Base-by-base conservation (phyloP, 148 eudicot genomes). In the Chenopodium quinoa region DNA sequence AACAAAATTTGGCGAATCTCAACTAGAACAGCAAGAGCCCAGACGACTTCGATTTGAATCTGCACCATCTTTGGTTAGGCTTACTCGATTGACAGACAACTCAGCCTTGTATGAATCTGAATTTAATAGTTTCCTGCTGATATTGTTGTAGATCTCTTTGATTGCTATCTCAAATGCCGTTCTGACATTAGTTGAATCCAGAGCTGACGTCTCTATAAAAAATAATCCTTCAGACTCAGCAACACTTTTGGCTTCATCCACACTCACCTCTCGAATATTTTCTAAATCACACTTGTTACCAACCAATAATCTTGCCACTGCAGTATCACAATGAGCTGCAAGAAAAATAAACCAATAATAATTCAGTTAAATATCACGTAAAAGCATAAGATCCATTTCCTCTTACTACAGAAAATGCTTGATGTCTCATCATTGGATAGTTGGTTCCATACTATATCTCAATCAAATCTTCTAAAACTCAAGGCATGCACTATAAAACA, bases 191-290 rank as follows among this genome's bases (percentile, higher is more conserved):
- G 97, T 89, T 8, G 95, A 88, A 75, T 90, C 91, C 23, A 93
- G 83, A 54, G 97, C 97, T 9, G 97, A 93, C 34, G 97, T 93
- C 81, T 93, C 97, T 73, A 93, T 93, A 90, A 93, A 93, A 86
- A 93, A 93, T 31, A 93, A 82, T 29, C 90, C 92, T 87, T 91
- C 93, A 62, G 85, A 90, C 79, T 89, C 92, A 16, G 97, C 97
- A 7, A 93, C 87, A 60, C 77, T 84, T 75, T 88, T 91, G 31
- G 92, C 97, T 70, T 90, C 92, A 7, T 90, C 97, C 10, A 82
- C 67, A n/a, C 86, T 90, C 56, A 93, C 90, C 11, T 87, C 89
- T 69, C 97, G 88, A 32, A 91, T 90, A 75, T 89, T 83, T 65
- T 91, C 94, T 74, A 93, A 79, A 77, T 93, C 97, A 27, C 91